Percentiles rank a stretch among this genome's conserved stretches.
phyloP scores from a whole-genome alignment of 176 grass and related monocot species.

The Leersia perrieri region DNA sequence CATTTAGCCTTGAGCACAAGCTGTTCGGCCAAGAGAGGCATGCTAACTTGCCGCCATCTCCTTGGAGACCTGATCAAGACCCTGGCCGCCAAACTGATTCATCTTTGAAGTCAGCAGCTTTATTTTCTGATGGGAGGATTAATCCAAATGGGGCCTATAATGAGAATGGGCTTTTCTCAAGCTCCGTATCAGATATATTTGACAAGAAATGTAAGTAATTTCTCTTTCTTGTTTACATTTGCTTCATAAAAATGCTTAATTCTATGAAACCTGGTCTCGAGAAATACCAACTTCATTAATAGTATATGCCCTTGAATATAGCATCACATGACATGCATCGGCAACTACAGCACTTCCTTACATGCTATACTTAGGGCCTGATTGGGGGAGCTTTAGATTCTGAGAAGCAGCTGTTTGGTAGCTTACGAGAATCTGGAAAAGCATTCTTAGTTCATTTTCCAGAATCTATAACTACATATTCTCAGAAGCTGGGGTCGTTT shows the following conservation, averaged over 20 bases:
- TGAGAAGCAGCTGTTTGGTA: no score
- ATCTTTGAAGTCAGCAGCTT: constrained; percentile 24
- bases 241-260: constrained; percentile 8
- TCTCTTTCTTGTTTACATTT: constrained; percentile 19
- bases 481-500: no score
- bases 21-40: constrained; percentile 53
- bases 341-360: not conserved
- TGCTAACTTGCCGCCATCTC: constrained; percentile 43
- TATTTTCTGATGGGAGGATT: constrained; percentile 41
- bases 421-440: no score
- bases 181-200: constrained; percentile 72
- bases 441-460: no score
- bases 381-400: no score
- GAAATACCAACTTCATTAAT: not conserved
- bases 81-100: constrained; percentile 46
- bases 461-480: no score
- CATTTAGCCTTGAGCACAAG: constrained; percentile 56
- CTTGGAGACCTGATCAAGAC: constrained; percentile 47
- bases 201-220: constrained; percentile 65
- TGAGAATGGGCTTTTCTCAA: constrained; percentile 69
- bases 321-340: not conserved
- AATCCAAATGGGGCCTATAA: constrained; percentile 51
- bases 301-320: constrained; percentile 18
- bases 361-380: constrained; percentile 1
- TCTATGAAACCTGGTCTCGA: not conserved